phyloP scores from a whole-genome alignment of 331 rosid genomes.

The Pyrus hybrid region DNA sequence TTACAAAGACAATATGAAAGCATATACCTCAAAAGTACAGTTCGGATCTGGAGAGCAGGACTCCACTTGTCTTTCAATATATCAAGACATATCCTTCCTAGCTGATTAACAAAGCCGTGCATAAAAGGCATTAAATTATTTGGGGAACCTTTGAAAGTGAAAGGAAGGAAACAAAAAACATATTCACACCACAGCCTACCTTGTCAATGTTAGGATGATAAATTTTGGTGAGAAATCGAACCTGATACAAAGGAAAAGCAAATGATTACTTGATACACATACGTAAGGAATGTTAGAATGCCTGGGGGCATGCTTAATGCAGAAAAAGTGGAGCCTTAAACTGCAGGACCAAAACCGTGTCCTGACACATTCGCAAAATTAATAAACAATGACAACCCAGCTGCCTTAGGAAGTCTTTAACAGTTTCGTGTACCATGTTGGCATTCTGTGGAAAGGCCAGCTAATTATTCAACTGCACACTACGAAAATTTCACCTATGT shows the following conservation, averaged over 20 bases:
- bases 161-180: not conserved
- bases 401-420: not conserved
- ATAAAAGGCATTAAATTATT: slow-evolving; percentile 1
- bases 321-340: not conserved
- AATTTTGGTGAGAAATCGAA: slow-evolving; percentile 89
- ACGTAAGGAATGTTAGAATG: not conserved
- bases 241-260: slow-evolving; percentile 35
- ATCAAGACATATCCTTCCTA: slow-evolving; percentile 97
- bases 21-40: slow-evolving; percentile 88
- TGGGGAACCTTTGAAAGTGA: not conserved
- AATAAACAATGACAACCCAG: not conserved
- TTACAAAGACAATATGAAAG: not conserved
- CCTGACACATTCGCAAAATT: not conserved
- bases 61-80: slow-evolving; percentile 98
- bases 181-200: slow-evolving; percentile 28
- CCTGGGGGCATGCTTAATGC: not conserved
- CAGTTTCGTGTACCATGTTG: not conserved
- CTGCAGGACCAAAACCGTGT: not conserved
- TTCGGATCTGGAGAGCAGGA: slow-evolving; percentile 94
- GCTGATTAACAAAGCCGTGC: slow-evolving; percentile 34
- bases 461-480: not conserved
- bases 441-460: not conserved
- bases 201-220: slow-evolving; percentile 97
- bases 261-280: not conserved
- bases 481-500: not conserved